A percentile compares a stretch with the other conserved stretches of the same genome.
phyloP scores from a whole-genome alignment of 208 protist genomes.

The Herpetomonas muscarum region DNA sequence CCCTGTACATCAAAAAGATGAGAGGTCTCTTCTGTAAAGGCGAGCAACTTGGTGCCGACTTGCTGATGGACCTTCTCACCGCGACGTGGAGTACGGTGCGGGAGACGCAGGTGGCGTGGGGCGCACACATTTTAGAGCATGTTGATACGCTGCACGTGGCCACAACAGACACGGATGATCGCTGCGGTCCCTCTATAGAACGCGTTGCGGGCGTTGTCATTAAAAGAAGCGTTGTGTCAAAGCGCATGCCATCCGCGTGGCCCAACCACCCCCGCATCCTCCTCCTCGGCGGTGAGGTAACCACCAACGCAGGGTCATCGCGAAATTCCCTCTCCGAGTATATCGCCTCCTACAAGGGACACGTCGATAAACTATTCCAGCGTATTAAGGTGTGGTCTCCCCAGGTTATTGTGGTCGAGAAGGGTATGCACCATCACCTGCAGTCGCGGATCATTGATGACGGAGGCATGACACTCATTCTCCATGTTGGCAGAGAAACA shows the following conservation, averaged over 20 bases:
- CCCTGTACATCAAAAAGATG: neutral
- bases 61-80: neutral
- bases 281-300: conserved; percentile 55
- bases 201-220: conserved; percentile 18
- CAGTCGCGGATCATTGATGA: conserved; percentile 39
- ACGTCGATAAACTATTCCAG: conserved; percentile 65
- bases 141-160: conserved; percentile 12
- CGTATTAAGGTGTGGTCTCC: conserved; percentile 59
- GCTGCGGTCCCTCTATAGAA: neutral
- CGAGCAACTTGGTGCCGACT: no score
- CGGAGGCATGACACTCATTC: conserved; percentile 43
- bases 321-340: conserved; percentile 46
- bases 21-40: neutral
- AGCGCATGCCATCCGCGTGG: conserved; percentile 21
- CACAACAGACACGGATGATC: neutral
- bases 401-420: conserved; percentile 67
- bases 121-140: conserved; percentile 15
- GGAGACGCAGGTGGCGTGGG: conserved; percentile 1
- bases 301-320: conserved; percentile 18
- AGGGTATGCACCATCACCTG: conserved; percentile 78
- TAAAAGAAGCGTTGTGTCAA: conserved; percentile 22
- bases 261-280: conserved; percentile 39
- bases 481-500: conserved; percentile 40
- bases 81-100: neutral
- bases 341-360: conserved; percentile 49